Base-by-base conservation (phyloP, 2,329 filamentous ascomycete species). In the Verticillium tricorpus region DNA sequence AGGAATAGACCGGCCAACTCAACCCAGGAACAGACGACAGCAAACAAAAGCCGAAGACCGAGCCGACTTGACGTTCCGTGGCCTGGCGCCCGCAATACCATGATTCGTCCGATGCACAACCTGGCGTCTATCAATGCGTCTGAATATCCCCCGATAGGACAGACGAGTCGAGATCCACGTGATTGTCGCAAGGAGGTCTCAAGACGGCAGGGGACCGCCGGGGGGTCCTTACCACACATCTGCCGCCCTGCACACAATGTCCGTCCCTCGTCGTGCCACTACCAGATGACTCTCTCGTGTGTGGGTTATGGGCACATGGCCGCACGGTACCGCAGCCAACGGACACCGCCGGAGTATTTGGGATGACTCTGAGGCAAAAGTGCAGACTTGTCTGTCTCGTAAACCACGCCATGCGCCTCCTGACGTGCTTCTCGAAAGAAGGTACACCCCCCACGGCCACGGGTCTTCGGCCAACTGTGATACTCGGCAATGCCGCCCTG, bases 161-260 rank as follows among this genome's bases (percentile, higher is more conserved):
- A 60, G 58, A 59, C 62, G 62, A 56, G 34, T 37, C 55, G 59
- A 58, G 62, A 63, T 63, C 57, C 62, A 63, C 57, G 58, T 56
- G 62, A 63, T 65, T 60, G 59, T 62, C 60, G 37, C 63, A 65
- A 63, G 63, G 63, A 60, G 61, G 17, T 52, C 45, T 52, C 45
- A 52, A 52, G 45, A 52, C 45, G 45, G 19, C 19, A 19, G 19
- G 45, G 19, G 22, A 3, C 22, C 7, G 5, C 45, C n/a, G 19
- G 45, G 45, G n/a, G 45, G 28, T 19, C 45, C 45, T 12, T 52
- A 52, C 45, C 3, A 25, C 45, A 25, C 45, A 52, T 52, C 45
- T 52, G 45, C 19, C 45, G 45, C 19, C 19, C 11, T 22, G 19
- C 45, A 9, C 19, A 52, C n/a, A 22, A 9, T 19, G 2, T 22